A percentile compares a stretch with the other conserved stretches of the same genome.
Conservation (phyloP, 2,329 filamentous ascomycete genomes). For the Rhynchosporium agropyri region DNA sequence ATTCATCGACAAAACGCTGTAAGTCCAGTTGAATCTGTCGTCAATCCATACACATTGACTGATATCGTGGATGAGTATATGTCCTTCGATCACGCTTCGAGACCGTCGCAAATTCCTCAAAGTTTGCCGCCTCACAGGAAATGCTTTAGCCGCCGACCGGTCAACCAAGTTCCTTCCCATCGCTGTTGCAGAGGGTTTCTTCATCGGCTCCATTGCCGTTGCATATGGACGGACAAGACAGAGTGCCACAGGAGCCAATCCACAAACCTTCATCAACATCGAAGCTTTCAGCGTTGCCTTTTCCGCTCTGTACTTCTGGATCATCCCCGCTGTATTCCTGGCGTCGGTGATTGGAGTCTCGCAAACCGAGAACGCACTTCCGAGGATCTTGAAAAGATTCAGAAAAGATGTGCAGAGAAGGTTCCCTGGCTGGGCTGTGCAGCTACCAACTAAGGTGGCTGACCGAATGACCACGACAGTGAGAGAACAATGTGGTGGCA, state of each 20-base stretch:
- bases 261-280: constrained; percentile 17
- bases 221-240: constrained; percentile 9
- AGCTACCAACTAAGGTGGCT: background rate
- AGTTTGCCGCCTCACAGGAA: constrained; percentile 5
- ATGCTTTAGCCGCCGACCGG: constrained; percentile 17
- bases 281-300: constrained; percentile 20
- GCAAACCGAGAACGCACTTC: constrained; percentile 5
- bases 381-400: background rate
- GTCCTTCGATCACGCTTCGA: background rate
- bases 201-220: constrained; percentile 14
- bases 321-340: constrained; percentile 15
- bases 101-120: constrained; percentile 11
- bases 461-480: background rate
- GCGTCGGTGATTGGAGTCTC: constrained; percentile 18
- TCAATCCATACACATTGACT: background rate
- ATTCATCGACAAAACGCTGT: constrained; percentile 12
- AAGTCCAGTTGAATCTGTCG: background rate
- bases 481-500: background rate
- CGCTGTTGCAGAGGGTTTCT: constrained; percentile 17
- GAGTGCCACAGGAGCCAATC: constrained; percentile 1
- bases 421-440: background rate
- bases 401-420: background rate
- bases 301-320: constrained; percentile 16
- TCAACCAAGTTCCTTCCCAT: constrained; percentile 20
- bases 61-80: background rate